These are phyloP conservation scores for Apophysomyces ossiformis DNA, from an alignment of 371 early-diverging fungal genomes.

Conservation along the genomic window DNA sequence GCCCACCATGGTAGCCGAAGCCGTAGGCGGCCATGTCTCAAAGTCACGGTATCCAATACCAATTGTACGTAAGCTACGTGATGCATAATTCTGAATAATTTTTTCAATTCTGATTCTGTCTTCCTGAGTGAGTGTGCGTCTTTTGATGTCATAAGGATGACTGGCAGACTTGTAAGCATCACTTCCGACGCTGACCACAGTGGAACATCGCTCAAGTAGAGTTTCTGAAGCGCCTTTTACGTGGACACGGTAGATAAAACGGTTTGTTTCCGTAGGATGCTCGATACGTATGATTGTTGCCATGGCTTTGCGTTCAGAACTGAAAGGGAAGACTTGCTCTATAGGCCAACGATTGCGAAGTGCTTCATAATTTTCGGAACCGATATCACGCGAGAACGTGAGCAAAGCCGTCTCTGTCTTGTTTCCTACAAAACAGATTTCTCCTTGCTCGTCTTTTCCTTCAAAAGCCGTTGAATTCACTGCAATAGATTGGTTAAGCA, in stretches of 20 bases:
- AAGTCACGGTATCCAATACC: constrained; percentile 75
- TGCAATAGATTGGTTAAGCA: constrained; percentile 67
- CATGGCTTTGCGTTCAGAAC: constrained; percentile 86
- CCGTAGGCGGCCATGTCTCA: constrained; percentile 56
- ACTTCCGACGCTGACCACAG: constrained; percentile 39
- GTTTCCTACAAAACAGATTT: constrained; percentile 69
- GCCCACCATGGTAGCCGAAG: constrained; percentile 10
- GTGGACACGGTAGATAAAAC: constrained; percentile 62
- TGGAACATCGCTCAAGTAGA: constrained; percentile 54
- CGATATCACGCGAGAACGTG: constrained; percentile 55
- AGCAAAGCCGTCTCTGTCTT: constrained; percentile 92
- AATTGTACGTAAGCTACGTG: constrained; percentile 69
- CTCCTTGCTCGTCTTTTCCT: constrained; percentile 58
- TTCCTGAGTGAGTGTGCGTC: constrained; percentile 51
- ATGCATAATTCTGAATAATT: constrained; percentile 63
- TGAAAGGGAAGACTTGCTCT: constrained; percentile 79
- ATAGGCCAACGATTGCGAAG: constrained; percentile 55
- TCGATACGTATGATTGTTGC: constrained; percentile 70
- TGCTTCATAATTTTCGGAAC: constrained; percentile 46
- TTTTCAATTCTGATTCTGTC: constrained; percentile 51
- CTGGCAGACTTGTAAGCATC: constrained; percentile 24
- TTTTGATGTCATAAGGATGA: constrained; percentile 50
- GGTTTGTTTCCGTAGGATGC: constrained; percentile 32
- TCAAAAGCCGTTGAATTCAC: constrained; percentile 88
- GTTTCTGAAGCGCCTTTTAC: constrained; percentile 93